These are phyloP conservation scores for Xylaria sp. DNA, from an alignment of 2,329 filamentous ascomycete species.

Conservation along the genomic window DNA sequence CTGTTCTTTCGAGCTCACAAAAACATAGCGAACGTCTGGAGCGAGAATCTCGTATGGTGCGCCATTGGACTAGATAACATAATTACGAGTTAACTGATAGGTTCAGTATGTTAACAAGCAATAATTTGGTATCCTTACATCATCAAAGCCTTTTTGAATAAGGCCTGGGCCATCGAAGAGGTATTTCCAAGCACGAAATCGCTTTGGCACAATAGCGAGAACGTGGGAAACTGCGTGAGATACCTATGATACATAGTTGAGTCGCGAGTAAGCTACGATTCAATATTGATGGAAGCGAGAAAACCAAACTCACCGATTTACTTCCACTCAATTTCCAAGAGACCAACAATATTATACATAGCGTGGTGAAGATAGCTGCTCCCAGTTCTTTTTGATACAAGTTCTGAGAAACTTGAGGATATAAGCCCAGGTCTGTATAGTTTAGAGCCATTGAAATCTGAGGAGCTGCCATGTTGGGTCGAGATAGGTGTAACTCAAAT, in stretches of 20 bases:
- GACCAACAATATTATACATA: background rate
- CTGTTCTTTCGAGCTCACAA: slow-evolving; percentile 8
- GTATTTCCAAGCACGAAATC: background rate
- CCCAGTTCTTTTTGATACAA: background rate
- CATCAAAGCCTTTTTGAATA: background rate
- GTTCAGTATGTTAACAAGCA: background rate
- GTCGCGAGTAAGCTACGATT: background rate
- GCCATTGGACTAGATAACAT: background rate
- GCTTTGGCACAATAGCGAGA: background rate
- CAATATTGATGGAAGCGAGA: background rate
- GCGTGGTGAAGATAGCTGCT: background rate
- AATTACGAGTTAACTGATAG: background rate
- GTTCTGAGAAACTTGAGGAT: background rate
- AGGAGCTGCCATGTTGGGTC: background rate
- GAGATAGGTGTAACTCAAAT: background rate
- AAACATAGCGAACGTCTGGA: slow-evolving; percentile 12
- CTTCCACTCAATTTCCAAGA: background rate
- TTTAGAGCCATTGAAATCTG: background rate
- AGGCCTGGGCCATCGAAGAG: background rate
- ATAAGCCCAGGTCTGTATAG: background rate
- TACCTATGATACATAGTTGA: background rate
- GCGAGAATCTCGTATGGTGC: background rate
- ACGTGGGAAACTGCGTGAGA: background rate
- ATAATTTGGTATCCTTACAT: background rate
- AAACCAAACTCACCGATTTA: background rate